Evolutionary conservation across 2,329 filamentous ascomycete genomes (phyloP).

Genomic region (Plenodomus biglobosus): DNA sequence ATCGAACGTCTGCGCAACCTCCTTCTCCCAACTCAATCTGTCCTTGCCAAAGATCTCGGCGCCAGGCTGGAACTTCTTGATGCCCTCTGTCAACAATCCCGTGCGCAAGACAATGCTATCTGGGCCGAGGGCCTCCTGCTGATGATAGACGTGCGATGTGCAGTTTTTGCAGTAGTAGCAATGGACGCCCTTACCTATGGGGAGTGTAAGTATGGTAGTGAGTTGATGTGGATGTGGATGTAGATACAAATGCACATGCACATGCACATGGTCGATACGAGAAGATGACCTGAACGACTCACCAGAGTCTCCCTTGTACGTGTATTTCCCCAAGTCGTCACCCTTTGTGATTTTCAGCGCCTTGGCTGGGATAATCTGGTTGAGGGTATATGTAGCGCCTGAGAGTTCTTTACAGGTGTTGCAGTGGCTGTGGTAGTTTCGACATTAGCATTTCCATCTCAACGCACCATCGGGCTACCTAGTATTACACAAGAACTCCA

Average conservation of each 20-base stretch:
- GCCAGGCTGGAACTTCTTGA: constrained; percentile 52
- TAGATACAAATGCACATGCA: no score
- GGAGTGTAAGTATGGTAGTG: background rate
- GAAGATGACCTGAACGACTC: no score
- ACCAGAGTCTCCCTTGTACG: constrained; percentile 59
- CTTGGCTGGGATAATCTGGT: constrained; percentile 55
- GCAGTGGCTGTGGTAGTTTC: constrained; percentile 52
- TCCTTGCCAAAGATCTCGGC: constrained; percentile 60
- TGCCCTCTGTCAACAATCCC: constrained; percentile 49
- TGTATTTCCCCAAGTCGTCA: constrained; percentile 52
- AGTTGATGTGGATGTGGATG: no score
- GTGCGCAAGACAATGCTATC: constrained; percentile 58
- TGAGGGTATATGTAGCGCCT: constrained; percentile 56
- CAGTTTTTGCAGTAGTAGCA: constrained; percentile 62
- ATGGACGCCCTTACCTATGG: constrained; percentile 54
- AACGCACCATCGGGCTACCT: no score
- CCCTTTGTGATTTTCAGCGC: constrained; percentile 57
- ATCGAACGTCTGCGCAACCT: constrained; percentile 52
- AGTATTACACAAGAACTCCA: no score
- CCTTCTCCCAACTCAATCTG: constrained; percentile 54
- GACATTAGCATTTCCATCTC: no score
- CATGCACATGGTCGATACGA: no score
- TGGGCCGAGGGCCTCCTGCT: constrained; percentile 54
- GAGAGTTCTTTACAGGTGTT: constrained; percentile 58
- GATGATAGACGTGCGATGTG: constrained; percentile 59